These are phyloP conservation scores for Pleurotus platypus DNA, from an alignment of 768 basidiomycete genomes.

Conservation along the genomic window DNA sequence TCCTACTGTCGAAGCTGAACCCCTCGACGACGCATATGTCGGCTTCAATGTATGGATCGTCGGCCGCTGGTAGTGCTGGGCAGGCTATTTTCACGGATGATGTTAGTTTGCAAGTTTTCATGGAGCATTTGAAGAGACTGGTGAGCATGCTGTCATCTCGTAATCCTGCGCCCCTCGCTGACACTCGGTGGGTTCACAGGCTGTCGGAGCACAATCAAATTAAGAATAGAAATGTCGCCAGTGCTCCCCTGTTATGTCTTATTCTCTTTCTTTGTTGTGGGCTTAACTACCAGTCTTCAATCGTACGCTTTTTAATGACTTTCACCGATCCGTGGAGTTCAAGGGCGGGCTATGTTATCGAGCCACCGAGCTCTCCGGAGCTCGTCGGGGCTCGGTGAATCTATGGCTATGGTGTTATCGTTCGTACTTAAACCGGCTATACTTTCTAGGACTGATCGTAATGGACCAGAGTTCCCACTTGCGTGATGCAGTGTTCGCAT, in stretches of 20 bases:
- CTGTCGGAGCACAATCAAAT: slow-evolving; percentile 69
- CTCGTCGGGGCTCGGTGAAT: too few relatives aligned
- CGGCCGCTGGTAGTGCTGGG: slow-evolving; percentile 61
- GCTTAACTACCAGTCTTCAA: neutral
- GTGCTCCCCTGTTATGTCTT: neutral
- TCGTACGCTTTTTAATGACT: slow-evolving; percentile 5
- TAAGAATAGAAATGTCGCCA: slow-evolving; percentile 23
- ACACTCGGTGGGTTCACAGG: slow-evolving; percentile 29
- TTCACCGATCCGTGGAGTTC: neutral
- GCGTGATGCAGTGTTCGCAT: neutral
- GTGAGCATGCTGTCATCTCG: slow-evolving; percentile 36
- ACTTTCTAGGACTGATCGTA: neutral
- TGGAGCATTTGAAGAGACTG: slow-evolving; percentile 94
- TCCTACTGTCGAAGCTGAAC: slow-evolving; percentile 93
- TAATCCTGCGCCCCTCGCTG: neutral
- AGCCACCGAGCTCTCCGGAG: too few relatives aligned
- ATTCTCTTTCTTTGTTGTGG: too few relatives aligned
- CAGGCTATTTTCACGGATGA: slow-evolving; percentile 99
- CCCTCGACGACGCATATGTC: slow-evolving; percentile 98
- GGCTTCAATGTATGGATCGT: slow-evolving; percentile 82
- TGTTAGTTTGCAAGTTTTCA: slow-evolving; percentile 95
- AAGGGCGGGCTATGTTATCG: too few relatives aligned
- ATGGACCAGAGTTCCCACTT: neutral
- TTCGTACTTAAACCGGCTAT: too few relatives aligned
- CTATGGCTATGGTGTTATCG: too few relatives aligned